phyloP scores from a whole-genome alignment of 179 eudicot species.

The Heliamphora pulchella region DNA sequence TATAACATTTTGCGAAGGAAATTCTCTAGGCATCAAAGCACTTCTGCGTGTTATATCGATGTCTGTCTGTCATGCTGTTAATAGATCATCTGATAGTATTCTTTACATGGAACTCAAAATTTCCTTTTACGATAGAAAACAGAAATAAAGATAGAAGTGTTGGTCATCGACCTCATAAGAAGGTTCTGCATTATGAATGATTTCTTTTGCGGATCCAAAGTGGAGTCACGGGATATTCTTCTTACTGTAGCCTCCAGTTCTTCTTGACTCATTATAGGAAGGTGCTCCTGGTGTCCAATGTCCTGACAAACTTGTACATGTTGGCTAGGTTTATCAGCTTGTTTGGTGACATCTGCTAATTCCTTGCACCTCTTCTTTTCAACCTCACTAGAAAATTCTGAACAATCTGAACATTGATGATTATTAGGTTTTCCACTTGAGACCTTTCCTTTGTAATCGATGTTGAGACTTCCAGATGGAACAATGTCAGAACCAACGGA shows the following conservation, averaged over 20 bases:
- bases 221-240: conserved; percentile 54
- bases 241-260: conserved; percentile 65
- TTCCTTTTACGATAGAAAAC: neutral
- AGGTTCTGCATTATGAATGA: conserved; percentile 56
- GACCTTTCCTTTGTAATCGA: conserved; percentile 27
- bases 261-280: conserved; percentile 38
- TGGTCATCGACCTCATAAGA: conserved; percentile 51
- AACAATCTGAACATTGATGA: conserved; percentile 22
- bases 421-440: conserved; percentile 23
- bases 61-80: neutral
- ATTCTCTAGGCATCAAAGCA: neutral
- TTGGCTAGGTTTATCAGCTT: conserved; percentile 21
- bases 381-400: conserved; percentile 25
- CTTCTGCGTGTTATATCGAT: neutral
- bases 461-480: conserved; percentile 14
- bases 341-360: conserved; percentile 20
- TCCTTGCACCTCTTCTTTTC: conserved; percentile 33
- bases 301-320: conserved; percentile 24
- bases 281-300: conserved; percentile 29
- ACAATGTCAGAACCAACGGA: conserved; percentile 12
- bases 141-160: conserved; percentile 6
- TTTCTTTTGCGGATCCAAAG: conserved; percentile 56
- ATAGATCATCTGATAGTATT: neutral
- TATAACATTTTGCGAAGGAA: neutral
- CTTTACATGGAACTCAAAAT: neutral